Base-by-base conservation (phyloP, 2,329 filamentous ascomycete genomes). In the Diplodia scrobiculata region DNA sequence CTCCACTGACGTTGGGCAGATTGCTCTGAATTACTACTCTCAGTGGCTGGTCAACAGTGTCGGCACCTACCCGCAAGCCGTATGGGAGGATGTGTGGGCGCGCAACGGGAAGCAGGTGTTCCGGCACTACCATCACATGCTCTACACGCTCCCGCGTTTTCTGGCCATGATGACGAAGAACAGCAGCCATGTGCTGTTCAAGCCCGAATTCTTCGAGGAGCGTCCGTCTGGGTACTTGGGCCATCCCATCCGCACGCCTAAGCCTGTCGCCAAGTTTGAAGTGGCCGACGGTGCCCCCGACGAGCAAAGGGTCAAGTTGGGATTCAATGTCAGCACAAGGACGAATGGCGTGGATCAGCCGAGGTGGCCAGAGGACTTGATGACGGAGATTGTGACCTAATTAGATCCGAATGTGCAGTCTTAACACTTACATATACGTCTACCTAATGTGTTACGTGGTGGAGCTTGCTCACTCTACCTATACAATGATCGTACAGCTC, bases 261-360 rank as follows among this genome's bases (percentile, higher is more conserved):
- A 53, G 29, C 51, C 51, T 7, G 14, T 53, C 9, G 51, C 51
- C 9, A 17, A 5, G 51, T 53, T n/a, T 10, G 51, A 53, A 34
- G 51, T 32, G 7, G 51, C 7, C 6, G 29, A 53, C 7, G 51
- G 48, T 7, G 48, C 78, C 58, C 66, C 67, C 10, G 53, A 27
- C 4, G 71, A 74, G 25, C 73, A 74, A 6, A 70, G 73, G 34
- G 77, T 83, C 5, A 69, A 80, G 58, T 72, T 82, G 53, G 73
- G 74, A 34, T 85, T 78, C 69, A 80, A 83, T 67, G 75, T 85
- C 19, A 81, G 82, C 1, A 83, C 82, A 3, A 76, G 83, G 69
- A 76, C 76, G 7, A 85, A 85, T 71, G 83, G 83, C 1, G 74
- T 80, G 2, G 83, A 85, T 71, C 68, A 77, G 69, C 72, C 82